A percentile compares a stretch with the other conserved stretches of the same genome.
Conservation (phyloP, 106 monocot species). For the Triglochin maritima region DNA sequence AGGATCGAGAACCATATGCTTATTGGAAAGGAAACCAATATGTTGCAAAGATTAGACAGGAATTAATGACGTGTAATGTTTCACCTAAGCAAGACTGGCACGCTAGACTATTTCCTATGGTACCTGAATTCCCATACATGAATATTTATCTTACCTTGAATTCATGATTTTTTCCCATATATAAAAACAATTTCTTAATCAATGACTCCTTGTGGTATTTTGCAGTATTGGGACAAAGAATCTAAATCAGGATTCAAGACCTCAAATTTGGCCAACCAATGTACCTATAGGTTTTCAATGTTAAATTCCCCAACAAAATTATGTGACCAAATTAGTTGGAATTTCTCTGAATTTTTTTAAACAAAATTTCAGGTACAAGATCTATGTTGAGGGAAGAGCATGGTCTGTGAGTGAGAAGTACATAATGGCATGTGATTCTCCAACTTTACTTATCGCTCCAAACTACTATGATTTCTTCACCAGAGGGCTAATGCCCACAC, state of each 20-base stretch:
- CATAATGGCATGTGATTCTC: slow-evolving; percentile 65
- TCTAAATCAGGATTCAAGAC: slow-evolving; percentile 40
- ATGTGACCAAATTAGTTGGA: too few species aligned
- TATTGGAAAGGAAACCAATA: slow-evolving; percentile 42
- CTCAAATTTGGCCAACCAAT: slow-evolving; percentile 60
- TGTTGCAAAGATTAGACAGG: slow-evolving; percentile 6
- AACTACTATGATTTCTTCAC: slow-evolving; percentile 60
- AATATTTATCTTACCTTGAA: too few species aligned
- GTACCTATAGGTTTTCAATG: slow-evolving; percentile 66
- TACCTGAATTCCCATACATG: too few species aligned
- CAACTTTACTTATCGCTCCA: slow-evolving; percentile 33
- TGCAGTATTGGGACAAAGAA: slow-evolving; percentile 56
- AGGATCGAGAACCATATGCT: slow-evolving; percentile 32
- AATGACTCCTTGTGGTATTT: too few species aligned
- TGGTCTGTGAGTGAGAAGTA: slow-evolving; percentile 93
- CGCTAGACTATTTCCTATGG: slow-evolving; percentile 19
- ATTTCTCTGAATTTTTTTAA: too few species aligned
- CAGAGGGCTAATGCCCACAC: slow-evolving; percentile 53
- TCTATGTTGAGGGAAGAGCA: slow-evolving; percentile 67
- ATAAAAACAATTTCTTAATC: too few species aligned
- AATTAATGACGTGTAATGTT: slow-evolving; percentile 30
- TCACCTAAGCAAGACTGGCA: slow-evolving; percentile 26
- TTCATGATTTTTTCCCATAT: too few species aligned
- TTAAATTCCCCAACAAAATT: too few species aligned
- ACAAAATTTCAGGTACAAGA: slow-evolving; percentile 43